Base-by-base conservation (phyloP, 306 rosid species). In the Vicia faba region DNA sequence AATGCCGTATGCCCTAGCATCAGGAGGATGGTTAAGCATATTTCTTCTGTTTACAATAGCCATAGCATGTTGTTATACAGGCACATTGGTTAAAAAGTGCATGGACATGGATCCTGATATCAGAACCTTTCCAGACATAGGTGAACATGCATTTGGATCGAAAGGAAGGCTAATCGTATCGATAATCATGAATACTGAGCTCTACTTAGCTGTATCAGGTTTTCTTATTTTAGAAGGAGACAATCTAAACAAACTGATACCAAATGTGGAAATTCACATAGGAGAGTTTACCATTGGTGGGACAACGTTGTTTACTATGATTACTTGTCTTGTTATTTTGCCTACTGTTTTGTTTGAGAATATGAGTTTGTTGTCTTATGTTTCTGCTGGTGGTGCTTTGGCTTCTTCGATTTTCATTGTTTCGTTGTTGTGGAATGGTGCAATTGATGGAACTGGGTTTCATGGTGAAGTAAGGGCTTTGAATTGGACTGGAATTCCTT, bases 21-120 rank as follows among this genome's bases (percentile, higher is more conserved):
- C 83, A 3, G 95, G 92, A 20, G 97, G 97, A 63, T 92, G 97
- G 97, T 26, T 87, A 57, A 92, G 96, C 87, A 48, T 92, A 64
- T 61, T 68, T 3, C 80, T 87, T 3, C 84, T 92, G 8, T 82
- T 92, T 10, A 14, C 69, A 18, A 75, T 89, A 0, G 88, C 97
- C 1, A 14, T 71, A 0, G 68, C 85, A 23, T 67, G 89, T 16
- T 87, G 82, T 38, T 87, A 92, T 81, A 65, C 97, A 0, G 97
- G 92, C 39, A 26, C 88, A 64, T 74, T 92, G 67, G 82, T 92
- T 0, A 73, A 92, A 45, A 83, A 79, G 72, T 92, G 96, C 77
- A 92, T 92, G 97, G 95, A 89, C 15, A 69, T 77, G 74, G 84
- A 92, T 18, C 74, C 86, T 54, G 39, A 39, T 5, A 89, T 92